A percentile compares a stretch with the other conserved stretches of the same genome.
These are phyloP conservation scores for Sporopachydermia lactativora DNA, from an alignment of 805 yeast species.

Conservation along the genomic window DNA sequence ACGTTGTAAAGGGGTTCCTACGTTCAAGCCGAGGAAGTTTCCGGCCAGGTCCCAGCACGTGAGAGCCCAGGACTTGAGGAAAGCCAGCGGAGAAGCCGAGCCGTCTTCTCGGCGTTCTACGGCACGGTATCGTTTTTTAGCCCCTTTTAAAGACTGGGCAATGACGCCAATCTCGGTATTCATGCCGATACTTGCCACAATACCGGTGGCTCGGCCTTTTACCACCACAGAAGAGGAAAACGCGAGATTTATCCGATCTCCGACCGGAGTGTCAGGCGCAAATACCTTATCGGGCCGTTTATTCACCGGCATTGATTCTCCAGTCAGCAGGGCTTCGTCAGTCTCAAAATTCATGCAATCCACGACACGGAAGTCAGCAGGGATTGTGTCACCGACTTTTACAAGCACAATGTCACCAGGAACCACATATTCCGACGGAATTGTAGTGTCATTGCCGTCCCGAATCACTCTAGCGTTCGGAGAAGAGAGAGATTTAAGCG, in stretches of 20 bases:
- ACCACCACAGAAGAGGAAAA: slow-evolving; percentile 55
- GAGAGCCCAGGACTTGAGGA: slow-evolving; percentile 30
- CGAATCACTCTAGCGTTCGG: slow-evolving; percentile 60
- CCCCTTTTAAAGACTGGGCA: slow-evolving; percentile 41
- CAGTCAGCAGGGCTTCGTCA: slow-evolving; percentile 53
- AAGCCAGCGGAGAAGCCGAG: slow-evolving; percentile 28
- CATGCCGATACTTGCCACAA: slow-evolving; percentile 56
- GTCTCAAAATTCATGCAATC: slow-evolving; percentile 53
- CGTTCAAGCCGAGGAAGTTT: slow-evolving; percentile 57
- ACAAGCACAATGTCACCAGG: slow-evolving; percentile 60
- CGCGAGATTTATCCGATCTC: slow-evolving; percentile 63
- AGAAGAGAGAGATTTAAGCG: slow-evolving; percentile 49
- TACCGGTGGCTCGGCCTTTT: slow-evolving; percentile 63
- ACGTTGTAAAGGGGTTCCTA: slow-evolving; percentile 74
- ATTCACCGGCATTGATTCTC: slow-evolving; percentile 51
- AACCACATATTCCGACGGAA: slow-evolving; percentile 50
- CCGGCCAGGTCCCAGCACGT: slow-evolving; percentile 45
- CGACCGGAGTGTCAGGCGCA: slow-evolving; percentile 37
- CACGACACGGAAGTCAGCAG: slow-evolving; percentile 55
- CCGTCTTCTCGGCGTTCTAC: slow-evolving; percentile 31
- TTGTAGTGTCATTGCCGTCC: slow-evolving; percentile 38
- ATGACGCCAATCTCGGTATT: slow-evolving; percentile 63
- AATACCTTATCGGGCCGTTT: slow-evolving; percentile 34
- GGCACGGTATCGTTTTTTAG: slow-evolving; percentile 23
- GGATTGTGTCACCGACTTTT: slow-evolving; percentile 60